phyloP scores from a whole-genome alignment of 352 stramenopile genomes.

The Globisporangium sylvaticum region DNA sequence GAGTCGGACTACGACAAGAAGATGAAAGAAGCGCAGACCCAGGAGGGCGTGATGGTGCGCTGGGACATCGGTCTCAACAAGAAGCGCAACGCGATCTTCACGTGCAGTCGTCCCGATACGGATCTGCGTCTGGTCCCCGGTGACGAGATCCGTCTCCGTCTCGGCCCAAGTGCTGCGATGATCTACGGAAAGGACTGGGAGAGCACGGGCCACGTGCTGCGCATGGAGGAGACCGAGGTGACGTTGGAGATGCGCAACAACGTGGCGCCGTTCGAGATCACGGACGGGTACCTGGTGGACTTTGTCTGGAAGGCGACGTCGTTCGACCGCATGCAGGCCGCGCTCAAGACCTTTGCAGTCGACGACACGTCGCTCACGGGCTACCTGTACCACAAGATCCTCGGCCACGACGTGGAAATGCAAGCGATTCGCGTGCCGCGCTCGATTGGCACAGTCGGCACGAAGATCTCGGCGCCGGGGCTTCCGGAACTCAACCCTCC shows the following conservation, averaged over 20 bases:
- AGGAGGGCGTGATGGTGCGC: conserved; percentile 90
- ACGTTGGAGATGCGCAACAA: conserved; percentile 84
- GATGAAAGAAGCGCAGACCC: conserved; percentile 97
- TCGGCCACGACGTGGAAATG: conserved; percentile 96
- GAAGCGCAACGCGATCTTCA: conserved; percentile 96
- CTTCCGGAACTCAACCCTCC: conserved; percentile 97
- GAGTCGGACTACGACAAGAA: conserved; percentile 99
- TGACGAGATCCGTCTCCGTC: conserved; percentile 95
- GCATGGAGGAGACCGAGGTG: conserved; percentile 82
- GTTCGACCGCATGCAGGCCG: conserved; percentile 99
- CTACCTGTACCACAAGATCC: conserved; percentile 99
- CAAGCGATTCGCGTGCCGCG: conserved; percentile 85
- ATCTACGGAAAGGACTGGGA: conserved; percentile 90
- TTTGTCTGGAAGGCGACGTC: conserved; percentile 99
- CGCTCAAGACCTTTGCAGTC: conserved; percentile 98
- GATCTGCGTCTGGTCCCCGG: conserved; percentile 92
- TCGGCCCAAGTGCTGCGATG: conserved; percentile 81
- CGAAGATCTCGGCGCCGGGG: conserved; percentile 89
- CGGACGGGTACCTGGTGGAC: conserved; percentile 95
- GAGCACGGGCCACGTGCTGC: conserved; percentile 92
- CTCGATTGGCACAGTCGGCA: conserved; percentile 54
- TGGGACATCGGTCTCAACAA: conserved; percentile 97
- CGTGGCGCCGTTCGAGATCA: conserved; percentile 89
- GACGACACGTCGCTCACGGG: conserved; percentile 97
- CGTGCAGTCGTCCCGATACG: conserved; percentile 85